Conservation (phyloP, 139 green algal genomes). For the Micractinium conductrix region DNA sequence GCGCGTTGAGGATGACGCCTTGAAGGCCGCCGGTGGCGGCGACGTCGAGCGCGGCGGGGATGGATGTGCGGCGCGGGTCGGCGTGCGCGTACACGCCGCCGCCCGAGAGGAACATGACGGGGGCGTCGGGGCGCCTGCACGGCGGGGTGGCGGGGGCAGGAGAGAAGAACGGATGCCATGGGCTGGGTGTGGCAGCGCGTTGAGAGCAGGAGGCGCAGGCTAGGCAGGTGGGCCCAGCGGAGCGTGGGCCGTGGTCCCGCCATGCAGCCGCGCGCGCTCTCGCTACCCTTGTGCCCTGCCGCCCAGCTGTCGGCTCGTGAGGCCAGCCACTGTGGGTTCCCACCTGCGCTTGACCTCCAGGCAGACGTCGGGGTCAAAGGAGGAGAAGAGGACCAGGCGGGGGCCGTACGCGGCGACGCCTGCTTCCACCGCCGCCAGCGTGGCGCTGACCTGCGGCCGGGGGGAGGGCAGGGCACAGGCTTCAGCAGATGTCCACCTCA, state of each 20-base stretch:
- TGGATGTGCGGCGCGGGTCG: slow-evolving; percentile 73
- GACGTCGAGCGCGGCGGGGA: slow-evolving; percentile 70
- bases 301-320: no score
- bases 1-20: slow-evolving; percentile 76
- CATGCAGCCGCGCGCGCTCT: no score
- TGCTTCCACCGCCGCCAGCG: slow-evolving; percentile 42
- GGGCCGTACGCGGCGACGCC: slow-evolving; percentile 11
- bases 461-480: no score
- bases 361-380: slow-evolving; percentile 90
- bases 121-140: slow-evolving; percentile 47
- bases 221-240: no score
- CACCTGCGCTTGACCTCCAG: slow-evolving; percentile 43
- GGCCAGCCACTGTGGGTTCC: no score
- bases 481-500: no score
- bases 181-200: no score
- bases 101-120: slow-evolving; percentile 84
- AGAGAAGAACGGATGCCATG: no score
- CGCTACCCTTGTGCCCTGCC: no score
- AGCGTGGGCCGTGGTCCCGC: no score
- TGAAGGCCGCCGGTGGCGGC: slow-evolving; percentile 58
- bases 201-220: no score
- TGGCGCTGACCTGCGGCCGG: no score
- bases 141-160: not conserved
- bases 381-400: slow-evolving; percentile 74
- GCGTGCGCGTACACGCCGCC: slow-evolving; percentile 64